Evolutionary conservation across 331 rosid genomes (phyloP).

Genomic region (Prunus yedoensis): DNA sequence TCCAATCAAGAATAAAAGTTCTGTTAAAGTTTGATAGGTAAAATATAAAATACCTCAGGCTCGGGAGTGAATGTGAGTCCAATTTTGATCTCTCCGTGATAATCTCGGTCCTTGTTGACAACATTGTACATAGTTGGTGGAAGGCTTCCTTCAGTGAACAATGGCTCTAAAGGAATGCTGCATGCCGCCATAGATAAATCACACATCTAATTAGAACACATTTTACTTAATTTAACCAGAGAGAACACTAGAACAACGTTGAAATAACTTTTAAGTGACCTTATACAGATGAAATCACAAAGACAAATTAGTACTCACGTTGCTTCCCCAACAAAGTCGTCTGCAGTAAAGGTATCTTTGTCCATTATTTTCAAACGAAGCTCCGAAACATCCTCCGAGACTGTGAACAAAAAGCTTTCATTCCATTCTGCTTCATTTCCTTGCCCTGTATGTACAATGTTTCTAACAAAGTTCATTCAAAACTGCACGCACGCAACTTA

Average conservation of each 20-base stretch:
- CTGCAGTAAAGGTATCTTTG: conserved; percentile 40
- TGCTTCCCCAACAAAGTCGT: conserved; percentile 70
- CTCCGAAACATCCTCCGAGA: conserved; percentile 56
- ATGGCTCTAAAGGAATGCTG: conserved; percentile 55
- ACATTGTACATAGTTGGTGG: conserved; percentile 58
- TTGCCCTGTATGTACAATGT: conserved; percentile 37
- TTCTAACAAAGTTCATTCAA: too few species aligned
- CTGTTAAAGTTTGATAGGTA: neutral
- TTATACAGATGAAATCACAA: neutral
- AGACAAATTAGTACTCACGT: conserved; percentile 40
- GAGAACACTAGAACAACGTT: neutral
- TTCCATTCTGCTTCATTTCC: conserved; percentile 83
- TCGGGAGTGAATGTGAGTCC: conserved; percentile 43
- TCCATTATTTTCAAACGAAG: conserved; percentile 69
- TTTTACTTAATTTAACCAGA: neutral
- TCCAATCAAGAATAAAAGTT: neutral
- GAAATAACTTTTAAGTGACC: neutral
- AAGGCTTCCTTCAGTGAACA: conserved; percentile 49
- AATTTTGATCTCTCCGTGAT: conserved; percentile 51
- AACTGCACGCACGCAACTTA: too few species aligned
- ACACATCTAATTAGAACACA: neutral
- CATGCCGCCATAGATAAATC: neutral
- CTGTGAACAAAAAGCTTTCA: conserved; percentile 60
- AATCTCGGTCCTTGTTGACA: conserved; percentile 47
- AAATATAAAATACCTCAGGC: neutral